Percentiles rank a stretch among this genome's conserved stretches.
Conservation (phyloP, 345 rosid genomes). For the Pseudoturritis turrita region DNA sequence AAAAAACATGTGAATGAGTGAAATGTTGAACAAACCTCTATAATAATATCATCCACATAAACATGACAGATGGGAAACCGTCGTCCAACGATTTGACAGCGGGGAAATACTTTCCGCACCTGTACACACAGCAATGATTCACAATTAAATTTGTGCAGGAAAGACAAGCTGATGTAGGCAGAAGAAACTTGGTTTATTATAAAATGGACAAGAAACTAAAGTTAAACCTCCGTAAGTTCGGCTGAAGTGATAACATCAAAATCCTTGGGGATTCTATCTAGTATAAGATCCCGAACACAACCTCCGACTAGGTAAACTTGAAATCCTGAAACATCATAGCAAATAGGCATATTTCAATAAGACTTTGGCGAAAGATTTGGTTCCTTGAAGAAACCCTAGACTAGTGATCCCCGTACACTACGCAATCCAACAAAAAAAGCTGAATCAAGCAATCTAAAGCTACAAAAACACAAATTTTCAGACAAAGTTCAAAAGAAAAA, state of each 20-base stretch:
- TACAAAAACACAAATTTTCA: neutral
- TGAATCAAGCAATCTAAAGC: neutral
- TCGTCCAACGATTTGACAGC: conserved; percentile 57
- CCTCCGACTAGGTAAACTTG: conserved; percentile 74
- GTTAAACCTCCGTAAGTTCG: conserved; percentile 50
- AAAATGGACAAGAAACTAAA: neutral
- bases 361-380: neutral
- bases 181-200: neutral
- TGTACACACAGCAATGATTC: conserved; percentile 1
- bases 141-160: neutral
- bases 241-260: conserved; percentile 69
- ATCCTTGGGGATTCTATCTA: conserved; percentile 63
- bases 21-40: conserved; percentile 46
- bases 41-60: conserved; percentile 39
- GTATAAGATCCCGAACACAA: conserved; percentile 71
- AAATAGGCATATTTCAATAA: neutral
- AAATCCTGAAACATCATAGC: conserved; percentile 40
- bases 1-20: neutral
- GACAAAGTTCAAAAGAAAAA: neutral
- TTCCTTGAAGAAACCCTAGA: neutral
- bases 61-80: conserved; percentile 75
- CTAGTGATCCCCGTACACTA: neutral
- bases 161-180: neutral
- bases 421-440: neutral
- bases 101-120: conserved; percentile 48